Percentiles rank a stretch among this genome's conserved stretches.
These are phyloP conservation scores for Pulveroboletus sp. DNA, from an alignment of 768 basidiomycete species.

Conservation along the genomic window DNA sequence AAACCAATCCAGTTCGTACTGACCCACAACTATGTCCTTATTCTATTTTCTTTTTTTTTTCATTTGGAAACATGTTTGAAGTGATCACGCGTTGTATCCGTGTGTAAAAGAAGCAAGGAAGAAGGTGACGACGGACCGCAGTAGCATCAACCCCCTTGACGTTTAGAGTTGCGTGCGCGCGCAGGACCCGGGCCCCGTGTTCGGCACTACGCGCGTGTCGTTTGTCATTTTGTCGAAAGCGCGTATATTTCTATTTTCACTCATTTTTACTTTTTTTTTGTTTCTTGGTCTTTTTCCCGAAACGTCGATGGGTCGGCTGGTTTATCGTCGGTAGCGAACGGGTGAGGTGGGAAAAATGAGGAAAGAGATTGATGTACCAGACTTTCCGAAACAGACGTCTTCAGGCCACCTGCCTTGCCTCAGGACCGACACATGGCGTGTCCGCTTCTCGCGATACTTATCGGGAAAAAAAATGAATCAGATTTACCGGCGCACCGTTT, in stretches of 20 bases:
- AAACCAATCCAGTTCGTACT: too few relatives aligned
- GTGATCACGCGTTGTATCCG: background rate
- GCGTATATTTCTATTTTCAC: background rate
- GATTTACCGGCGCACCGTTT: background rate
- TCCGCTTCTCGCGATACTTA: background rate
- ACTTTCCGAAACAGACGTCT: background rate
- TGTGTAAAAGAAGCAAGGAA: background rate
- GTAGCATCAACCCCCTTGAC: background rate
- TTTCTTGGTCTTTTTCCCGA: background rate
- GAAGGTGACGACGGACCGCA: background rate
- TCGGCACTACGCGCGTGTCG: background rate
- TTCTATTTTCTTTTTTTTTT: background rate
- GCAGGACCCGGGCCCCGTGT: background rate
- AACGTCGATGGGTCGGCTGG: too few relatives aligned
- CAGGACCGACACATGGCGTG: background rate
- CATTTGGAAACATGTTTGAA: constrained; percentile 5
- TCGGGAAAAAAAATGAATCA: background rate
- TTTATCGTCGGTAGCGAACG: constrained; percentile 17
- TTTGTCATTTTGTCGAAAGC: background rate
- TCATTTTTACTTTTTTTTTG: background rate
- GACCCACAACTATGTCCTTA: background rate
- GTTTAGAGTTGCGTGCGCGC: constrained; percentile 9
- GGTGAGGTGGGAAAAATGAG: constrained; percentile 8
- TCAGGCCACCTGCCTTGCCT: background rate
- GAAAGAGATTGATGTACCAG: background rate